Percentiles rank a stretch among this genome's conserved stretches.
These are phyloP conservation scores for Coemansia sp. DNA, from an alignment of 192 early-diverging fungal genomes.

Conservation along the genomic window DNA sequence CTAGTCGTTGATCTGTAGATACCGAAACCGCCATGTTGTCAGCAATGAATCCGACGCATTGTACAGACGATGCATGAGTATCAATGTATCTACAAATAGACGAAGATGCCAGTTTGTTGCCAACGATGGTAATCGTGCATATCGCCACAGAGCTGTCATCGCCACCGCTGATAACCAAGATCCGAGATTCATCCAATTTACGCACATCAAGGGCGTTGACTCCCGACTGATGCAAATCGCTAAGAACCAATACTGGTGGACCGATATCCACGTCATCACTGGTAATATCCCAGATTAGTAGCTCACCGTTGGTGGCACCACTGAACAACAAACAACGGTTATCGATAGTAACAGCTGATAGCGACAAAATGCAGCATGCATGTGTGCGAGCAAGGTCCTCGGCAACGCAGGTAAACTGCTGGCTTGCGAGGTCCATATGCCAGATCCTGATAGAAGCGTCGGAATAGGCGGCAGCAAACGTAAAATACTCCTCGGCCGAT, in stretches of 20 bases:
- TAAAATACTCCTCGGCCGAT: slow-evolving; percentile 33
- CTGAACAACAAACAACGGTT: slow-evolving; percentile 14
- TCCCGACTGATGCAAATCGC: slow-evolving; percentile 69
- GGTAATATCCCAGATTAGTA: slow-evolving; percentile 34
- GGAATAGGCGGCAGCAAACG: slow-evolving; percentile 75
- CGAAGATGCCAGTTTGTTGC: not conserved
- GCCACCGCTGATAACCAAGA: slow-evolving; percentile 70
- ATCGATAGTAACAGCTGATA: not conserved
- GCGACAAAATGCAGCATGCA: slow-evolving; percentile 34
- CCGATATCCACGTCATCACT: not conserved
- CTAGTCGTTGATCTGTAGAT: slow-evolving; percentile 75
- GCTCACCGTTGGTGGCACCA: slow-evolving; percentile 38
- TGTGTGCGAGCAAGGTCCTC: slow-evolving; percentile 8
- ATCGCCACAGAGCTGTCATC: slow-evolving; percentile 72
- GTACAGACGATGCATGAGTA: slow-evolving; percentile 76
- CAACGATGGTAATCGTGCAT: slow-evolving; percentile 18
- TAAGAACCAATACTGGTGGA: slow-evolving; percentile 33
- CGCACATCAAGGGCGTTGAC: slow-evolving; percentile 70
- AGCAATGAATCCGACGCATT: slow-evolving; percentile 39
- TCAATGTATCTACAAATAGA: slow-evolving; percentile 25
- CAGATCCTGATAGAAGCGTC: slow-evolving; percentile 65
- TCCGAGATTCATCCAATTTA: not conserved
- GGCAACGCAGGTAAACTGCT: slow-evolving; percentile 24
- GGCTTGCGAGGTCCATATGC: slow-evolving; percentile 10
- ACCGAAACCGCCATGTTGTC: slow-evolving; percentile 26